phyloP scores from a whole-genome alignment of 1,284 basidiomycete species.

The Marasmius fiardii region DNA sequence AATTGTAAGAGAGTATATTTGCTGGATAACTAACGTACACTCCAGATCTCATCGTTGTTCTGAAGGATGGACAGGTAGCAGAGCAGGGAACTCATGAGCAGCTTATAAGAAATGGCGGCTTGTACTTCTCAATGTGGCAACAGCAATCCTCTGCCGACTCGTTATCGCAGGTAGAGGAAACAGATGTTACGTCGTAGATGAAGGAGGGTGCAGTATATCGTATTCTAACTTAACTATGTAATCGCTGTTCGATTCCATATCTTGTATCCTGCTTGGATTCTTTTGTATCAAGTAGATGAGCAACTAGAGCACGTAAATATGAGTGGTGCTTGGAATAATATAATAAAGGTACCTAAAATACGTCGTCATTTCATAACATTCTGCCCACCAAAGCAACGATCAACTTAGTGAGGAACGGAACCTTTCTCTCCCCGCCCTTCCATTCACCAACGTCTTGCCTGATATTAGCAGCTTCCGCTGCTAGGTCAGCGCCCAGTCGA shows the following conservation, averaged over 20 bases:
- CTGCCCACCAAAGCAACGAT: background rate
- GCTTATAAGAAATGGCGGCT: slow-evolving; percentile 65
- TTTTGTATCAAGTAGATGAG: background rate
- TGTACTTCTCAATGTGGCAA: slow-evolving; percentile 87
- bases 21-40: background rate
- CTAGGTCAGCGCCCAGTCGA: background rate
- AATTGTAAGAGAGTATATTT: slow-evolving; percentile 2
- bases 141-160: slow-evolving; percentile 55
- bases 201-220: background rate
- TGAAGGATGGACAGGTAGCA: slow-evolving; percentile 80
- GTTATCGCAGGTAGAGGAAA: background rate
- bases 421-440: background rate
- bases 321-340: no score
- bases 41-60: slow-evolving; percentile 84
- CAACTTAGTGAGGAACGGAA: background rate
- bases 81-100: slow-evolving; percentile 94
- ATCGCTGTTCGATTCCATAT: background rate
- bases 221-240: background rate
- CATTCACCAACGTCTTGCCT: background rate
- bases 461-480: background rate
- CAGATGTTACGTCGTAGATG: background rate
- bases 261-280: no score
- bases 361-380: background rate
- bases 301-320: background rate
- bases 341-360: no score